Conservation (phyloP, 2,329 filamentous ascomycete genomes). For the Aspergillus arachidicola region DNA sequence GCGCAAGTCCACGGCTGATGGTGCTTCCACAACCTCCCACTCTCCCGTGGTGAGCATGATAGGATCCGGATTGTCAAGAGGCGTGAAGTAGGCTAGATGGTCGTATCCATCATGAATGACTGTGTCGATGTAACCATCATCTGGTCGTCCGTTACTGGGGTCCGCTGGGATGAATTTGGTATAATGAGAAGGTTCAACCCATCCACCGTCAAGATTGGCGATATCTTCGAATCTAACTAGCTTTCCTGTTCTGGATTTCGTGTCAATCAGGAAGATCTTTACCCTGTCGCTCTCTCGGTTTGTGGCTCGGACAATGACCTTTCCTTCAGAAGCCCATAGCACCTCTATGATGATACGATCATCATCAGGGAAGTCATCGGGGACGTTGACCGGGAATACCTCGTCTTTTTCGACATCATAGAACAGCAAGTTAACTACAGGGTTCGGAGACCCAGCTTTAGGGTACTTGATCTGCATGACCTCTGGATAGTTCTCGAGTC, state of each 20-base stretch:
- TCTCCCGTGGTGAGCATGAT: slow-evolving; percentile 81
- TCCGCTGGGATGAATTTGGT: slow-evolving; percentile 87
- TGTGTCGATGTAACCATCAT: slow-evolving; percentile 93
- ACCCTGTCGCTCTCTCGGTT: slow-evolving; percentile 94
- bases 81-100: slow-evolving; percentile 90
- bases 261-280: slow-evolving; percentile 83
- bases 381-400: slow-evolving; percentile 76
- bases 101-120: slow-evolving; percentile 84
- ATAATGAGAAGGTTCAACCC: slow-evolving; percentile 91
- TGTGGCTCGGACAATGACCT: slow-evolving; percentile 85
- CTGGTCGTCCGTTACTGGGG: slow-evolving; percentile 68
- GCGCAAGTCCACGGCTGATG: slow-evolving; percentile 79
- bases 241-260: slow-evolving; percentile 70
- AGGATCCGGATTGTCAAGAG: slow-evolving; percentile 79
- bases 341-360: slow-evolving; percentile 91
- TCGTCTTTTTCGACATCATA: slow-evolving; percentile 80
- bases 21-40: slow-evolving; percentile 89
- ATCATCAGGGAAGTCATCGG: slow-evolving; percentile 75
- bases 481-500: slow-evolving; percentile 88
- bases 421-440: slow-evolving; percentile 82
- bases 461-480: slow-evolving; percentile 94
- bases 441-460: slow-evolving; percentile 92
- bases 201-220: slow-evolving; percentile 85
- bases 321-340: slow-evolving; percentile 78
- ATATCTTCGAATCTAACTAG: slow-evolving; percentile 80